Evolutionary conservation across 345 rosid genomes (phyloP), one percentile per base, ranked within the genome.

Genomic region (Pistacia atlantica): DNA sequence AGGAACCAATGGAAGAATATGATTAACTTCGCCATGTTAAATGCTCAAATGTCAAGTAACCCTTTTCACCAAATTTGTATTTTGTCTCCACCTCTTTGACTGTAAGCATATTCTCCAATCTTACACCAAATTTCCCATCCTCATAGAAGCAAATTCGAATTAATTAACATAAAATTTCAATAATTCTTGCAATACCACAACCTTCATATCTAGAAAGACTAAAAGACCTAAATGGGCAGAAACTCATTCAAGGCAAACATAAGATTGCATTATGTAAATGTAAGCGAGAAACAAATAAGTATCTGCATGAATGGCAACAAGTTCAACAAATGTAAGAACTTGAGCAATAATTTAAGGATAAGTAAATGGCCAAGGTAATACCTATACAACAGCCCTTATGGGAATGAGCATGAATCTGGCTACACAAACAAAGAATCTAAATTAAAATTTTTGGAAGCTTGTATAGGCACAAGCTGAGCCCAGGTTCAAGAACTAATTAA

Each of bases 51-150:
- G 25, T 22, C 25, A 22, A 22, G 25, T 22, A 22, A 22, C 25
- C 25, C 83, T 92, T 93, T 68, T 86, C 97, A 5, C 97, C 98
- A 51, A 96, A 96, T 75, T 96, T 94, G 80, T 90, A 96, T 67
- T 91, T 78, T 0, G 98, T 92, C 25, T 82, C 84, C 49, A 90
- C 95, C 48, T 94, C 90, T 28, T 83, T 87, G 58, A 94, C 87
- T 65, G 92, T 82, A 67, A 94, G 92, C 69, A 96, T 97, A 79
- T 96, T 96, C 91, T 96, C 99, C 86, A 96, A 78, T 82, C 99
- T 84, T 77, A 96, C 86, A 68, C 99, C 99, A 76, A 96, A 96
- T 84, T 81, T 90, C 56, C 98, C 98, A 69, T 93, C 98, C 81
- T 93, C 98, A 56, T 93, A 93, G 85, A 75, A 84, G 63, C 65